Conservation (phyloP, 768 basidiomycete species). For the Mycena galopus region DNA sequence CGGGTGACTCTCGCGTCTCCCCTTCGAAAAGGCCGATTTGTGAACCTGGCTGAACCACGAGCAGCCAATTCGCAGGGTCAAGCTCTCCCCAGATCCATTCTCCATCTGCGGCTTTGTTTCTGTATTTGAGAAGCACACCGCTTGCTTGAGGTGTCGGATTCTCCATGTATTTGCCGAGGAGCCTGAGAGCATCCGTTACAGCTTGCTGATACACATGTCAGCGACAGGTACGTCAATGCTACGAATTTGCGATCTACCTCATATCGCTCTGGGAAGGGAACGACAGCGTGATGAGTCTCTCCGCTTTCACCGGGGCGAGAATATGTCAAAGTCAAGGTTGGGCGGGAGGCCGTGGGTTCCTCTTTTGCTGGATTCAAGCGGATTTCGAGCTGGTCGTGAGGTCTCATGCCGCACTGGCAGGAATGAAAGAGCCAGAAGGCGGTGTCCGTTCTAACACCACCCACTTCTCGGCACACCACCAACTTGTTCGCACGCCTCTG, state of each 20-base stretch:
- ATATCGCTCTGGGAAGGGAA: slow-evolving; percentile 11
- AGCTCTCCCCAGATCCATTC: slow-evolving; percentile 23
- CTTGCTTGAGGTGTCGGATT: background rate
- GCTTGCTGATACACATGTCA: slow-evolving; percentile 10
- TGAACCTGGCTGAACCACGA: slow-evolving; percentile 10
- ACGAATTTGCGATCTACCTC: background rate
- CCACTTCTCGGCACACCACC: too few relatives aligned
- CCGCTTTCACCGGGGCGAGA: background rate
- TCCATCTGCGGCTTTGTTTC: background rate
- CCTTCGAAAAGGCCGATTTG: slow-evolving; percentile 7
- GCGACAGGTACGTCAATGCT: background rate
- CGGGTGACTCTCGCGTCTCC: background rate
- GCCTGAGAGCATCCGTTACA: slow-evolving; percentile 4
- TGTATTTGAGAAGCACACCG: slow-evolving; percentile 3
- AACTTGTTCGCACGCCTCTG: too few relatives aligned
- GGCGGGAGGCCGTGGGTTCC: background rate
- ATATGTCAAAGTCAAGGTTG: slow-evolving; percentile 20
- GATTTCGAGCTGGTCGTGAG: too few relatives aligned
- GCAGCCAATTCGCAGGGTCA: slow-evolving; percentile 3
- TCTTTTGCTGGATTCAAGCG: too few relatives aligned
- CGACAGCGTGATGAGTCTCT: slow-evolving; percentile 10
- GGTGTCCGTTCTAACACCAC: too few relatives aligned
- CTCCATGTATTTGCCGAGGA: slow-evolving; percentile 17
- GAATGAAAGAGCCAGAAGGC: too few relatives aligned
- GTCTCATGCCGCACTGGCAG: too few relatives aligned